Evolutionary conservation across 306 rosid species (phyloP).

Genomic region (Trichosanthes truncata): DNA sequence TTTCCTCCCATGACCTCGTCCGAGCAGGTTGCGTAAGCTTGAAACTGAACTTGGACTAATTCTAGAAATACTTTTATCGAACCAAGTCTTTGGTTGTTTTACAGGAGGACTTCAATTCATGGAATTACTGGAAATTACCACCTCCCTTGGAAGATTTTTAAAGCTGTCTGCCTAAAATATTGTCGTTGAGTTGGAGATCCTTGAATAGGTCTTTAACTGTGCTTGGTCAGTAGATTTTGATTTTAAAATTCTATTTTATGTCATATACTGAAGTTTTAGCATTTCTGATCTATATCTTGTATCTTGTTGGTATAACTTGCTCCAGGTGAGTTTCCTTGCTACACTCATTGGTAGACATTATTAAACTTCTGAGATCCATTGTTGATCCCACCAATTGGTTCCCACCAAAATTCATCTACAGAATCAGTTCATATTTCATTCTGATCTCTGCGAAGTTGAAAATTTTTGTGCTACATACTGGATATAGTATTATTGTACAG

Average conservation of each 20-base stretch:
- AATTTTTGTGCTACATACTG: neutral
- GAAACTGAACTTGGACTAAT: conserved; percentile 13
- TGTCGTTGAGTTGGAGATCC: neutral
- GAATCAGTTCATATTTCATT: neutral
- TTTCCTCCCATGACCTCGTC: conserved; percentile 53
- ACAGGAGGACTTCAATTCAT: conserved; percentile 89
- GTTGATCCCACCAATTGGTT: neutral
- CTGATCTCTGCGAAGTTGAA: neutral
- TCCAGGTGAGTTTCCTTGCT: neutral
- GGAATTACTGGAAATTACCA: conserved; percentile 94
- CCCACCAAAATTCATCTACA: neutral
- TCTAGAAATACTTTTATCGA: neutral
- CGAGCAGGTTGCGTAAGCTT: conserved; percentile 55
- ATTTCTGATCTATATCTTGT: too few species aligned
- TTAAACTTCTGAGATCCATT: neutral
- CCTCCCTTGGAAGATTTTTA: conserved; percentile 33
- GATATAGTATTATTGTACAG: neutral
- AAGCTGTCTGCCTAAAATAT: conserved; percentile 12
- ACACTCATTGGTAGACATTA: neutral
- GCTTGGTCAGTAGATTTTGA: neutral
- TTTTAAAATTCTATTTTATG: neutral
- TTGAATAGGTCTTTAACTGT: neutral
- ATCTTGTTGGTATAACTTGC: neutral
- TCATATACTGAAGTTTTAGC: neutral
- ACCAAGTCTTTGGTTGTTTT: neutral